Evolutionary conservation across 345 rosid genomes (phyloP).

Genomic region (Hevea brasiliensis): DNA sequence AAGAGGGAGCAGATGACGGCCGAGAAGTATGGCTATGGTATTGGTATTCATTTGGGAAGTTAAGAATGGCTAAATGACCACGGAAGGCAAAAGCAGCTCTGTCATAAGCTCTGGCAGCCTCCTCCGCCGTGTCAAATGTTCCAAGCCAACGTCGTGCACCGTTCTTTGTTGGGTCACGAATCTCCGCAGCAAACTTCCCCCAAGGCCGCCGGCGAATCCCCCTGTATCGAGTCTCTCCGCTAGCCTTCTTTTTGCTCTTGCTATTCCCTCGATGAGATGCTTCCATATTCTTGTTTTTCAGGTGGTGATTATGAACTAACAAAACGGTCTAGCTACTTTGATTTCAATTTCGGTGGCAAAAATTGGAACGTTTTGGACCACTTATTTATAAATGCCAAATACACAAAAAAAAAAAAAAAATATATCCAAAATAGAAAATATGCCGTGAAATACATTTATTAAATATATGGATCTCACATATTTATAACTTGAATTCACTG

Average conservation of each 20-base stretch:
- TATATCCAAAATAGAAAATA: no score
- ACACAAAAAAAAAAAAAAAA: not conserved
- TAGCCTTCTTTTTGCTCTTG: constrained; percentile 6
- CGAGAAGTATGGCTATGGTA: not conserved
- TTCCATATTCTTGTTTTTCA: constrained; percentile 18
- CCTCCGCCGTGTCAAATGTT: constrained; percentile 28
- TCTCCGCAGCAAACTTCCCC: constrained; percentile 87
- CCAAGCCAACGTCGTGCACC: constrained; percentile 70
- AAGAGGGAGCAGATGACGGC: not conserved
- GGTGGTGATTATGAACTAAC: not conserved
- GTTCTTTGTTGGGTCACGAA: constrained; percentile 68
- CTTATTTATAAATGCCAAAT: not conserved
- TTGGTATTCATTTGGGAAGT: constrained; percentile 29
- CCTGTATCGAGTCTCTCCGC: constrained; percentile 49
- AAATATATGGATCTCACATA: no score
- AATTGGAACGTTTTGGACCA: not conserved
- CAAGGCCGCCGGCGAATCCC: constrained; percentile 75
- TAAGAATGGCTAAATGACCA: constrained; percentile 34
- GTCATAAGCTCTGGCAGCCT: constrained; percentile 33
- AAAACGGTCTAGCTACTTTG: not conserved
- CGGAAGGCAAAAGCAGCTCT: constrained; percentile 32
- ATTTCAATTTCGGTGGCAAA: constrained; percentile 20
- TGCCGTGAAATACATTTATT: no score
- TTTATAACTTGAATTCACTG: no score
- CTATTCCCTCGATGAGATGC: constrained; percentile 2